Evolutionary conservation across 2,329 filamentous ascomycete species (phyloP), one percentile per base, ranked within the genome.

Genomic region (Stenocarpella maydis): DNA sequence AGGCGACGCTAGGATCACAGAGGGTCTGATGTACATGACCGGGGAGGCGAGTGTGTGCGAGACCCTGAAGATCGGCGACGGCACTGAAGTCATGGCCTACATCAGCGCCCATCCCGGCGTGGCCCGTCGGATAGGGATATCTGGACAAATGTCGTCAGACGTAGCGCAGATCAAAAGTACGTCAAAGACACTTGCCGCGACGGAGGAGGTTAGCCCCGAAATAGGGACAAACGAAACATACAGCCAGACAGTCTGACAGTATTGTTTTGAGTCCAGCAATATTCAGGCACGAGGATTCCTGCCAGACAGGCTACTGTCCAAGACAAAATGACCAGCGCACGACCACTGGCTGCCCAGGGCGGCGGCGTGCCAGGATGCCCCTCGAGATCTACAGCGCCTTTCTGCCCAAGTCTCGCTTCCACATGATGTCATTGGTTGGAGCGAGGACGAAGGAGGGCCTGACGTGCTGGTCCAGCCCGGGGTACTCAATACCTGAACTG

Each of bases 351-450:
- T 26, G 34, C 24, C 17, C 17, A 54, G 52, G 52, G n/a, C 14
- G 4, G 31, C 52, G 53, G 34, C 4, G 6, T 49, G 41, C 58
- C 28, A 37, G 58, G 58, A 63, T 63, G 41, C 52, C 55, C 49
- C 50, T 70, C 49, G 68, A 65, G 71, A 71, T 73, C 69, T 65
- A 67, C 71, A 67, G 41, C 45, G 54, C 63, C 45, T 43, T 55
- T 58, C 39, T 61, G 64, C 61, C 61, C 53, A 65, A 60, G 70
- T 61, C 41, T 67, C 70, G 53, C 37, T 53, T 69, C 65, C 54
- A 54, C 72, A 74, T 75, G 73, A 74, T 74, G 74, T 75, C 74
- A 75, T 69, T 73, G 72, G 73, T 68, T 70, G 68, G 50, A 53
- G 37, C 50, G 67, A 34, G 26, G 39, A 65, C 28, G 26, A 12